Conservation (phyloP, 768 basidiomycete genomes). For the Amanita phalloides region DNA sequence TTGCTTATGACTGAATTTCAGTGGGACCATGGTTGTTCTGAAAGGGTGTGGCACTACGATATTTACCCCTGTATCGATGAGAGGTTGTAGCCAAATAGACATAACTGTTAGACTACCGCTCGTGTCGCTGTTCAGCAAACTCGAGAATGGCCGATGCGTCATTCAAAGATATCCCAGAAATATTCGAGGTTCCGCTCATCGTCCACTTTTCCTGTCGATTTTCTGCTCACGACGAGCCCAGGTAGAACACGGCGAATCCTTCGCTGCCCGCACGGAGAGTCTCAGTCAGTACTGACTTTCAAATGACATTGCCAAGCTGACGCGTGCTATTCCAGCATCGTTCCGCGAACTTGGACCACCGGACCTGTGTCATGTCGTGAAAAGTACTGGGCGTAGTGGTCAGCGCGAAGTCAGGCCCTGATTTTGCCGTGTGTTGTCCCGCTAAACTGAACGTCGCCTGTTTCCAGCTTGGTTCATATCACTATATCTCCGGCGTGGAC, state of each 20-base stretch:
- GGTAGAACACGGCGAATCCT: slow-evolving; percentile 85
- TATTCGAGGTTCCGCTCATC: slow-evolving; percentile 68
- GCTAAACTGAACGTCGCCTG: neutral
- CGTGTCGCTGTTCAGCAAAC: neutral
- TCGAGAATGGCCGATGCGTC: slow-evolving; percentile 51
- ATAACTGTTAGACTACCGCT: neutral
- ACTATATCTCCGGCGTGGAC: slow-evolving; percentile 97
- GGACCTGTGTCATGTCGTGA: slow-evolving; percentile 92
- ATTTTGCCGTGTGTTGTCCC: neutral
- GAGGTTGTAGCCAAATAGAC: neutral
- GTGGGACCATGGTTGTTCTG: slow-evolving; percentile 31
- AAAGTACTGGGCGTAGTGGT: slow-evolving; percentile 75
- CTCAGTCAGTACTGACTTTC: slow-evolving; percentile 49
- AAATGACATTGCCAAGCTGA: slow-evolving; percentile 8
- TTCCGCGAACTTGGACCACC: slow-evolving; percentile 98
- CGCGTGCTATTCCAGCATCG: slow-evolving; percentile 46
- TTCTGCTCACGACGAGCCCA: slow-evolving; percentile 15
- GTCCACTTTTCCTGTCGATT: neutral
- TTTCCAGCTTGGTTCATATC: slow-evolving; percentile 83
- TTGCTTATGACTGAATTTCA: slow-evolving; percentile 5
- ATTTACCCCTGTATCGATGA: neutral
- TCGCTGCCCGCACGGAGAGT: slow-evolving; percentile 85
- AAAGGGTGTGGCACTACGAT: neutral
- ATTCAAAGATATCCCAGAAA: slow-evolving; percentile 91
- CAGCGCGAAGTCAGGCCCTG: slow-evolving; percentile 45